These are phyloP conservation scores for Metarhizium anisopliae DNA, from an alignment of 2,329 filamentous ascomycete genomes.

Conservation along the genomic window DNA sequence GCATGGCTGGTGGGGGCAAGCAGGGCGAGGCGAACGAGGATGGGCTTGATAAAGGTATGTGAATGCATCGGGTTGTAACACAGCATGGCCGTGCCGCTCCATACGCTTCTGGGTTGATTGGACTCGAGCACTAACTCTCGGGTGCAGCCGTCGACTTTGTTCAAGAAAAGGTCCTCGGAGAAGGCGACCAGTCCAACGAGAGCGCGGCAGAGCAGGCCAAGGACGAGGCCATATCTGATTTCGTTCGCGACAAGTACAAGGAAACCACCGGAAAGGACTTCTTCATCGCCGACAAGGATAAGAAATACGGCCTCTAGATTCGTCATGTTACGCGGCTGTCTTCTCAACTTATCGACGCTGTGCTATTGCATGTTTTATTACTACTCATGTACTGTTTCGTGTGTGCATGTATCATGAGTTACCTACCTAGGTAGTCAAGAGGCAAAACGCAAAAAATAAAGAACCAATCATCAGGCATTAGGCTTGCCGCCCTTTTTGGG, in stretches of 20 bases:
- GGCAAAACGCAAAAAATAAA: too few species aligned
- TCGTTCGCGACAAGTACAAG: slow-evolving; percentile 65
- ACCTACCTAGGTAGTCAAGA: too few species aligned
- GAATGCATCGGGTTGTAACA: neutral
- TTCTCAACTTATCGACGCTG: neutral
- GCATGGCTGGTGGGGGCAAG: slow-evolving; percentile 60
- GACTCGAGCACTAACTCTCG: too few species aligned
- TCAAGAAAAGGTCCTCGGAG: slow-evolving; percentile 64
- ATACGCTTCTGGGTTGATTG: neutral
- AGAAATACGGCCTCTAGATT: slow-evolving; percentile 18
- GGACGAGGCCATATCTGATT: slow-evolving; percentile 70
- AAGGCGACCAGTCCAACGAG: slow-evolving; percentile 65
- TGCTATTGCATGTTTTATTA: neutral
- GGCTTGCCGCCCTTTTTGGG: too few species aligned
- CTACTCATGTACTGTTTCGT: neutral
- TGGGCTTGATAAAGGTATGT: slow-evolving; percentile 66
- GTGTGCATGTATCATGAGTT: too few species aligned
- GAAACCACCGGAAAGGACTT: slow-evolving; percentile 57
- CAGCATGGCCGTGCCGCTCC: neutral
- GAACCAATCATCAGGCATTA: too few species aligned
- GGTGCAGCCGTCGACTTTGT: slow-evolving; percentile 62
- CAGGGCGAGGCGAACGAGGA: slow-evolving; percentile 78
- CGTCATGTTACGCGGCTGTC: neutral
- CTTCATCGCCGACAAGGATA: slow-evolving; percentile 60
- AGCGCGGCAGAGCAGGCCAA: slow-evolving; percentile 71